A percentile compares a stretch with the other conserved stretches of the same genome.
Evolutionary conservation across 164 flowering plant species (phyloP).

Genomic region (Aristolochia californica): DNA sequence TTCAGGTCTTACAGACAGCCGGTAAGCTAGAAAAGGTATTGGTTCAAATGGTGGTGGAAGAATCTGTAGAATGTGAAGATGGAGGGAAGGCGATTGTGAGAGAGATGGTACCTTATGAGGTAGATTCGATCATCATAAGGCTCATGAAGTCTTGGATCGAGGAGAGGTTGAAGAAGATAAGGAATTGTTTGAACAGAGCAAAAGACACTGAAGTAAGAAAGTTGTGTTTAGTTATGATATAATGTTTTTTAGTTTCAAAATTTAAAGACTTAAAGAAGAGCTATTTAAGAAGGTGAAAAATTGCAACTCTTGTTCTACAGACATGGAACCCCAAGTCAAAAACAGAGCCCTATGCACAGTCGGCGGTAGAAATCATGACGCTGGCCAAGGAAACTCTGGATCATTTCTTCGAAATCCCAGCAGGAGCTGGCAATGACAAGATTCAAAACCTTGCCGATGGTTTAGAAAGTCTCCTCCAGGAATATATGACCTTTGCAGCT

Average conservation of each 20-base stretch:
- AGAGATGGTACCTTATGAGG: conserved; percentile 83
- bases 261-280: too few relatives aligned
- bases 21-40: conserved; percentile 72
- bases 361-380: conserved; percentile 63
- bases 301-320: too few relatives aligned
- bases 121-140: conserved; percentile 43
- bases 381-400: conserved; percentile 50
- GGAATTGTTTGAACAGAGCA: conserved; percentile 41
- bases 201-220: conserved; percentile 89
- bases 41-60: conserved; percentile 86
- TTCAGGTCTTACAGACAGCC: conserved; percentile 58
- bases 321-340: conserved; percentile 98
- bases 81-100: conserved; percentile 67
- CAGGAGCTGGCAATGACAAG: conserved; percentile 41
- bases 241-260: too few relatives aligned
- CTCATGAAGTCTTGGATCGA: conserved; percentile 61
- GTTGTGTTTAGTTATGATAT: too few relatives aligned
- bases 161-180: conserved; percentile 38
- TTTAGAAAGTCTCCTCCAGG: conserved; percentile 48
- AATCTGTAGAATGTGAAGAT: conserved; percentile 67
- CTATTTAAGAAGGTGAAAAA: too few relatives aligned
- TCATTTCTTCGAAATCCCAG: conserved; percentile 57
- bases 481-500: conserved; percentile 58
- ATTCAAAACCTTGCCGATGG: conserved; percentile 61
- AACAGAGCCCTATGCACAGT: conserved; percentile 73